A percentile compares a stretch with the other conserved stretches of the same genome.
These are phyloP conservation scores for Monilinia polystroma DNA, from an alignment of 2,329 filamentous ascomycete genomes.

Conservation along the genomic window DNA sequence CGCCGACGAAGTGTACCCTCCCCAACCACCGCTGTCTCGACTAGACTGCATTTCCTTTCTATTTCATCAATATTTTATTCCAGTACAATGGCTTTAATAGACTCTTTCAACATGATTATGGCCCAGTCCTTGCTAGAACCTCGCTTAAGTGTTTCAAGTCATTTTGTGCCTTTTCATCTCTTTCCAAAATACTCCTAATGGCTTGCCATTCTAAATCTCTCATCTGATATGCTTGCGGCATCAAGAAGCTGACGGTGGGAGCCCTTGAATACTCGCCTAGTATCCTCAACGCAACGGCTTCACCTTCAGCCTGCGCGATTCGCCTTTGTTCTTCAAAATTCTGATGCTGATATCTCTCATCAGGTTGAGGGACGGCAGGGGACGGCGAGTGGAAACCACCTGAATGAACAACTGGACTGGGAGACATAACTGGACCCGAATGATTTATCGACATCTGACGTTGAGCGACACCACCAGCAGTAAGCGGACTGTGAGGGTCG, in stretches of 20 bases:
- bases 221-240: conserved; percentile 68
- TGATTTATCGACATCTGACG: conserved; percentile 51
- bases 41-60: not conserved
- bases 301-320: conserved; percentile 50
- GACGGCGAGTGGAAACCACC: conserved; percentile 33
- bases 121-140: conserved; percentile 47
- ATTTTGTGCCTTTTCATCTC: conserved; percentile 35
- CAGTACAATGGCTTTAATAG: conserved; percentile 1
- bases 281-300: conserved; percentile 59
- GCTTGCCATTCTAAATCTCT: conserved; percentile 71
- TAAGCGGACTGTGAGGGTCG: conserved; percentile 39
- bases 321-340: conserved; percentile 40
- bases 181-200: conserved; percentile 52
- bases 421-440: conserved; percentile 52
- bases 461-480: conserved; percentile 42
- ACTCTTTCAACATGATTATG: not conserved
- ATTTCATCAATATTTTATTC: not conserved
- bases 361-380: conserved; percentile 29
- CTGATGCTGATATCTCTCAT: conserved; percentile 42
- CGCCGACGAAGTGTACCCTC: conserved; percentile 10
- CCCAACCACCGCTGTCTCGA: not conserved
- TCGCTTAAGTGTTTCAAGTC: conserved; percentile 53
- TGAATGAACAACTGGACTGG: conserved; percentile 46
- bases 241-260: conserved; percentile 66
- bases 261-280: conserved; percentile 60